Evolutionary conservation across 495 filamentous ascomycete species (phyloP), one percentile per base, ranked within the genome.

Genomic region (Penicillium ucsense): DNA sequence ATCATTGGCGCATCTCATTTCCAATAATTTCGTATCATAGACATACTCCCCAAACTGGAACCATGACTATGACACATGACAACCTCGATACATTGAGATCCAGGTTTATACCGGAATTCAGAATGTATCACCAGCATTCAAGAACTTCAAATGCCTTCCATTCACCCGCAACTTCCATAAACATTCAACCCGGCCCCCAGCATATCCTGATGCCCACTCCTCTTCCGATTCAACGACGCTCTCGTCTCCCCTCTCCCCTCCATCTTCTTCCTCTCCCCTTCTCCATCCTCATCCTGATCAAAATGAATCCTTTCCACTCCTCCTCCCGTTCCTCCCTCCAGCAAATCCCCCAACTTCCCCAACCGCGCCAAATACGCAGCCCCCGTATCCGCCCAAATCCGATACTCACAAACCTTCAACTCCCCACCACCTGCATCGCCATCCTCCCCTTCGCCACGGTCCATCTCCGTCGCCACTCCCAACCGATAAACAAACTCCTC

Each of bases 311-410:
- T 44, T 30, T 51, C 48, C 12, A 34, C 31, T 2, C 31, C 47
- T 3, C 41, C 41, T 31, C 6, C 34, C 27, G 29, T 32, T 32
- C 30, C 41, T 46, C 32, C 47, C 39, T 48, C 33, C 29, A 43
- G 31, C 12, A 53, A 32, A 38, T 52, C 50, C 30, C 49, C 48
- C 53, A 80, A 63, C 50, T 59, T 46, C 43, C 79, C 80, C 33
- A 54, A 47, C 35, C 68, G 62, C 12, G 80, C 80, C 47, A 83
- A 62, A 68, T 78, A 81, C 20, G 76, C 78, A 30, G 80, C 80
- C 8, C 80, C 81, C 3, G 77, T 76, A 69, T 84, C 81, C 30
- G 77, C 81, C 81, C 81, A 84, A 34, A 83, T 66, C 49, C 74
- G 66, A 62, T 80, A 84, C 47, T 64, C 68, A 27, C 49, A 50